These are phyloP conservation scores for Lactarius quietus DNA, from an alignment of 768 basidiomycete species.

Conservation along the genomic window DNA sequence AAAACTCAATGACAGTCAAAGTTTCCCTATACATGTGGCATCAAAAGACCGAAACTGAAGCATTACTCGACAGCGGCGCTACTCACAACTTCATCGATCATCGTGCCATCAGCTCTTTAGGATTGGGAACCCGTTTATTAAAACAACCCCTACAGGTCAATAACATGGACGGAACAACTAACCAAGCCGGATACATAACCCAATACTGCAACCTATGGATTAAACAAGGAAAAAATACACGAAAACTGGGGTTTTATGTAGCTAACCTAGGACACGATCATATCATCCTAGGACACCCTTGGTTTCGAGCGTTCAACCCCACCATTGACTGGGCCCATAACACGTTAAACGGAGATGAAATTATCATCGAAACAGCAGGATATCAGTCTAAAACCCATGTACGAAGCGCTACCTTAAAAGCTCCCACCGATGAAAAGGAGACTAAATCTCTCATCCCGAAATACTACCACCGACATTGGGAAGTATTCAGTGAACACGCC, in stretches of 20 bases:
- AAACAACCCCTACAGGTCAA: not conserved
- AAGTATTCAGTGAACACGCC: not conserved
- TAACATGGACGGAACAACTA: not conserved
- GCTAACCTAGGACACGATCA: too few relatives aligned
- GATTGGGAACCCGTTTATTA: not conserved
- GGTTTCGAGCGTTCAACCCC: not conserved
- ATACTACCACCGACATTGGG: too few relatives aligned
- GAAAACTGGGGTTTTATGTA: not conserved
- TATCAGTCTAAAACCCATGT: not conserved
- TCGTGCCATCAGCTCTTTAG: not conserved
- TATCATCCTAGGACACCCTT: too few relatives aligned
- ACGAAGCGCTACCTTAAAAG: too few relatives aligned
- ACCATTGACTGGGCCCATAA: not conserved
- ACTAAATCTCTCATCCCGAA: too few relatives aligned
- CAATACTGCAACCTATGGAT: not conserved
- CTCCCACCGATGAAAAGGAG: too few relatives aligned
- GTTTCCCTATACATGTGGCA: too few relatives aligned
- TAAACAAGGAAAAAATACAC: not conserved
- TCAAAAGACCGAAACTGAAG: too few relatives aligned
- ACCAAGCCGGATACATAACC: not conserved
- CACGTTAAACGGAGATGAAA: not conserved
- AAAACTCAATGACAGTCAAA: too few relatives aligned
- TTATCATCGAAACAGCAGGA: not conserved
- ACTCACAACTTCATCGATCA: not conserved
- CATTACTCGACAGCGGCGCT: too few relatives aligned